phyloP scores from a whole-genome alignment of 164 flowering plant species.

The Tetracentron sinense region DNA sequence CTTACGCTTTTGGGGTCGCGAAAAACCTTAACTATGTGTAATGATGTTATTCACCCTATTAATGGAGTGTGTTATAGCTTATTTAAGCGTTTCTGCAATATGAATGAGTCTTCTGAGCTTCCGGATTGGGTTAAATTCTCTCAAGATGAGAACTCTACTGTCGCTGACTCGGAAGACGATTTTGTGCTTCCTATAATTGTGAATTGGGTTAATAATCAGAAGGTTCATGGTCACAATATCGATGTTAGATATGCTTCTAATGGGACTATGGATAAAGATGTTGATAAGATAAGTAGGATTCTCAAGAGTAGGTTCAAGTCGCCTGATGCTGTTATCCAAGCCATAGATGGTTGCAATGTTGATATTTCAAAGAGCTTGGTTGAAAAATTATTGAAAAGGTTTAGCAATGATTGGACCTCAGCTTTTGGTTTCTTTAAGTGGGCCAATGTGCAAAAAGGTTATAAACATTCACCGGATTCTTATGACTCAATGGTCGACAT shows the following conservation, averaged over 20 bases:
- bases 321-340: conserved; percentile 34
- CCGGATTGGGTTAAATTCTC: conserved; percentile 52
- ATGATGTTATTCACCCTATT: background rate
- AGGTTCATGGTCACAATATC: conserved; percentile 10
- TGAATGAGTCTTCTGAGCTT: conserved; percentile 46
- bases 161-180: conserved; percentile 35
- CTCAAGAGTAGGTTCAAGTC: conserved; percentile 27
- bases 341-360: conserved; percentile 30
- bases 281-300: conserved; percentile 35
- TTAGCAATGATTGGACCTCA: conserved; percentile 48
- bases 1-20: conserved; percentile 2
- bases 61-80: conserved; percentile 3
- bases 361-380: conserved; percentile 30
- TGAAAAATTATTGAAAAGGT: conserved; percentile 44
- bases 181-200: conserved; percentile 49
- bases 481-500: conserved; percentile 54
- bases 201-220: conserved; percentile 30
- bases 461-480: conserved; percentile 27
- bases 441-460: conserved; percentile 43
- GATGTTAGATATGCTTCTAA: background rate
- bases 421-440: conserved; percentile 62
- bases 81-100: conserved; percentile 25
- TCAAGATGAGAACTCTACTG: conserved; percentile 8
- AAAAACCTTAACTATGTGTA: background rate
- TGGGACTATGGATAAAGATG: conserved; percentile 20